Percentiles rank a stretch among this genome's conserved stretches.
phyloP scores from a whole-genome alignment of 192 early-diverging fungal species.

The Backusella mclennaniae region DNA sequence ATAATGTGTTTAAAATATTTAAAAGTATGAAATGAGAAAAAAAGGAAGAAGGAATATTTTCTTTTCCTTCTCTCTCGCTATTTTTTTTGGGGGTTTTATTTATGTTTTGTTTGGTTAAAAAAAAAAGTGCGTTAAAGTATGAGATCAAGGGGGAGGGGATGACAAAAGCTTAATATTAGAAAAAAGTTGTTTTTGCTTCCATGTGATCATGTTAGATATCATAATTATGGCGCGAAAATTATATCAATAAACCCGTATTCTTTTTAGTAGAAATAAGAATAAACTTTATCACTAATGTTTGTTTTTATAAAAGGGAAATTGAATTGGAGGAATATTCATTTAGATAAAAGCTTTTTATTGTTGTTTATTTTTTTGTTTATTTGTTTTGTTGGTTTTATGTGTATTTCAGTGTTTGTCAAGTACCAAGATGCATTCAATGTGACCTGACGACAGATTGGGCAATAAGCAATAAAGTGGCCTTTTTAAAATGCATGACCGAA shows the following conservation, averaged over 20 bases:
- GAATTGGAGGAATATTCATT: background rate
- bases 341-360: background rate
- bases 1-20: too few relatives aligned
- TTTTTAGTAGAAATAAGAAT: background rate
- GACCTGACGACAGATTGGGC: background rate
- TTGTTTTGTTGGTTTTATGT: background rate
- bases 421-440: background rate
- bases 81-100: too few relatives aligned
- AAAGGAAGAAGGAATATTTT: too few relatives aligned
- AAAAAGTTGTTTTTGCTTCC: background rate
- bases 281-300: background rate
- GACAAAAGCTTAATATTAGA: background rate
- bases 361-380: background rate
- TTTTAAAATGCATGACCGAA: background rate
- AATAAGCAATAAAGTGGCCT: background rate
- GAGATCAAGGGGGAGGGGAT: background rate
- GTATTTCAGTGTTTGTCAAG: background rate
- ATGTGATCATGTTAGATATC: background rate
- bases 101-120: background rate
- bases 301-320: background rate
- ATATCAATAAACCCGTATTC: background rate
- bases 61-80: too few relatives aligned
- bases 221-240: background rate
- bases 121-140: background rate
- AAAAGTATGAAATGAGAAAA: too few relatives aligned